phyloP scores from a whole-genome alignment of 2,329 filamentous ascomycete species.

The Thermothelomyces thermophilus region DNA sequence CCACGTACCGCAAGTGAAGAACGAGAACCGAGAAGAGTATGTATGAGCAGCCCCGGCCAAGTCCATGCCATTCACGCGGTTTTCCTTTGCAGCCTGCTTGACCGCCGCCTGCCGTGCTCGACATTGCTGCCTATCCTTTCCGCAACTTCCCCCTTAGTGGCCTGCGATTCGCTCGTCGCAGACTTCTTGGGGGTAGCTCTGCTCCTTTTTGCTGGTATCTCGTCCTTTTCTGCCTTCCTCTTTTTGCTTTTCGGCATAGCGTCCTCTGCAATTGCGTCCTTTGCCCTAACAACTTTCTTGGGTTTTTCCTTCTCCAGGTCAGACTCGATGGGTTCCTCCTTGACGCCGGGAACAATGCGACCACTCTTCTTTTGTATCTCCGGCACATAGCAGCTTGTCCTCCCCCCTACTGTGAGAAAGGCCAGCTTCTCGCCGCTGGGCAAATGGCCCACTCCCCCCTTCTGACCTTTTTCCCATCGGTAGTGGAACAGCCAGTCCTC shows the following conservation, averaged over 20 bases:
- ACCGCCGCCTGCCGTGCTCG: slow-evolving; percentile 25
- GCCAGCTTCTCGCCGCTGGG: slow-evolving; percentile 81
- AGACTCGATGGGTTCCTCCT: slow-evolving; percentile 36
- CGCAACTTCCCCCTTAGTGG: slow-evolving; percentile 2
- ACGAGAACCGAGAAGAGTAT: too few relatives aligned
- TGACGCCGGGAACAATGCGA: slow-evolving; percentile 35
- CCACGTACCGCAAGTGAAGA: too few relatives aligned
- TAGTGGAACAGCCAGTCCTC: slow-evolving; percentile 82
- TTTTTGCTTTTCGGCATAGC: slow-evolving; percentile 10
- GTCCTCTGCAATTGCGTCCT: slow-evolving; percentile 14
- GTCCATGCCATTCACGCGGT: not conserved
- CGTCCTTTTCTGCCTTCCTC: slow-evolving; percentile 11
- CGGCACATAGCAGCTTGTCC: slow-evolving; percentile 86
- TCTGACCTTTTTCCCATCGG: slow-evolving; percentile 85
- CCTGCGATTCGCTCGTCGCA: not conserved
- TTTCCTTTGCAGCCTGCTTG: slow-evolving; percentile 21
- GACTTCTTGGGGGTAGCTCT: slow-evolving; percentile 8
- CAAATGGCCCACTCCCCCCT: slow-evolving; percentile 57
- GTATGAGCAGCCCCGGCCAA: too few relatives aligned
- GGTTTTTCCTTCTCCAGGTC: slow-evolving; percentile 19
- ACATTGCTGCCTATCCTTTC: slow-evolving; percentile 2
- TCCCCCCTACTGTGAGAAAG: slow-evolving; percentile 81
- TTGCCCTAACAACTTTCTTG: slow-evolving; percentile 10
- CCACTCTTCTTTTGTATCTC: slow-evolving; percentile 75
- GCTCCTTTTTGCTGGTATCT: slow-evolving; percentile 12